Evolutionary conservation across 345 rosid genomes (phyloP), one percentile per base, ranked within the genome.

Genomic region (Hibiscus trionum): DNA sequence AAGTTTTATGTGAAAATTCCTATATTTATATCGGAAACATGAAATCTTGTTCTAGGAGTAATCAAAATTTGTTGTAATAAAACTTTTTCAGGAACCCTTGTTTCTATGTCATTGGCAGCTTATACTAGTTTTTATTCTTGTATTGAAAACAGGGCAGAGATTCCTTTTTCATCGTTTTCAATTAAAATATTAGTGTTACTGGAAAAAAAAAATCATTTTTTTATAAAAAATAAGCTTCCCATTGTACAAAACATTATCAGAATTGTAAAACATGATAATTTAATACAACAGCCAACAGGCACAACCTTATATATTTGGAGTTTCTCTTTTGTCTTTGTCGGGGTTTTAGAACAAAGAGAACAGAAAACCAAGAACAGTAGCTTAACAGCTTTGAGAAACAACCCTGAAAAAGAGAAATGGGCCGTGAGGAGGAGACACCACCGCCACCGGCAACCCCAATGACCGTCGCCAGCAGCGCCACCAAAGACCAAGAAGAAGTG

Each of bases 401-500:
- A 39, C 12, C 44, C 24, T 19, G 1, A 10, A 73, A 71, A 46
- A 74, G 42, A 46, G 26, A 14, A 63, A 78, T 75, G 80, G 76
- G 79, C 56, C 71, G 33, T 24, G 77, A 70, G 10, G 81, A 76
- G 72, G 69, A 66, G 35, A 70, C 73, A 11, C 73, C 73, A 35
- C 65, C 65, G 0, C 73, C 73, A 35, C 65, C 65, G 0, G 29
- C 61, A 35, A 33, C 73, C 35, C 37, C 73, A 10, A 71, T 52
- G 39, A 67, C 71, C 39, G 5, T 7, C 2, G 27, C 27, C 11
- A 56, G 60, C 5, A 21, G 5, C 39, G 24, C 55, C 64, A 7
- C 12, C 64, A 37, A 0, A 56, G 82, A 82, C 80, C 73, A 71
- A 66, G 82, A 82, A 19, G 86, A 80, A n/a, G 84, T 83, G 52